These are phyloP conservation scores for Vachellia collinsii DNA, from an alignment of 306 rosid genomes.

Conservation along the genomic window DNA sequence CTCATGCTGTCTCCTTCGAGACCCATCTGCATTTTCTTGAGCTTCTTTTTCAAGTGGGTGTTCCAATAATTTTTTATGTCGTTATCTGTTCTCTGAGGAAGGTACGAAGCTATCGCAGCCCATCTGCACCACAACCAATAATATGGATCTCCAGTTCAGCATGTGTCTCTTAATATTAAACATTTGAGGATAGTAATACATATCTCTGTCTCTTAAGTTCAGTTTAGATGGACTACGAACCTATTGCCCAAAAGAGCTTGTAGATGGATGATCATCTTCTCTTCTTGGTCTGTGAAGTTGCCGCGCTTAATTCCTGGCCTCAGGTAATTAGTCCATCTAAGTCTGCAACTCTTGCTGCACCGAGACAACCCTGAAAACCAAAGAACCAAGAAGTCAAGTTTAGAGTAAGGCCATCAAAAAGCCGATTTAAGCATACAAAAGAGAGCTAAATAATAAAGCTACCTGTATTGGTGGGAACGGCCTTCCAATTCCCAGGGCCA, in stretches of 20 bases:
- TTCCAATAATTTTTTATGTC: constrained; percentile 97
- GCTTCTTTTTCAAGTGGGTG: constrained; percentile 86
- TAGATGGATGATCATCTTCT: constrained; percentile 94
- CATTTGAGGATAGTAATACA: neutral
- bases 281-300: constrained; percentile 87
- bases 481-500: constrained; percentile 97
- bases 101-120: constrained; percentile 99
- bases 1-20: constrained; percentile 32
- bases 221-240: constrained; percentile 36
- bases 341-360: constrained; percentile 96
- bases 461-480: constrained; percentile 84
- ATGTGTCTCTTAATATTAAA: constrained; percentile 1
- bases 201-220: neutral
- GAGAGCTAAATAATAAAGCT: constrained; percentile 22
- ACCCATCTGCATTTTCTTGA: constrained; percentile 53
- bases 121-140: constrained; percentile 63
- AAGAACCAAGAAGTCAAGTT: too few relatives aligned
- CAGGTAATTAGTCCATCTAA: constrained; percentile 93
- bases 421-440: neutral
- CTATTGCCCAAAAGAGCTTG: constrained; percentile 97
- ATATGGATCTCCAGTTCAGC: constrained; percentile 11
- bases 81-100: constrained; percentile 95
- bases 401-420: neutral
- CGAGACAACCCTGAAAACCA: constrained; percentile 67
- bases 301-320: constrained; percentile 95